Base-by-base conservation (phyloP, 208 protist species). In the Acanthamoeba healyi region DNA sequence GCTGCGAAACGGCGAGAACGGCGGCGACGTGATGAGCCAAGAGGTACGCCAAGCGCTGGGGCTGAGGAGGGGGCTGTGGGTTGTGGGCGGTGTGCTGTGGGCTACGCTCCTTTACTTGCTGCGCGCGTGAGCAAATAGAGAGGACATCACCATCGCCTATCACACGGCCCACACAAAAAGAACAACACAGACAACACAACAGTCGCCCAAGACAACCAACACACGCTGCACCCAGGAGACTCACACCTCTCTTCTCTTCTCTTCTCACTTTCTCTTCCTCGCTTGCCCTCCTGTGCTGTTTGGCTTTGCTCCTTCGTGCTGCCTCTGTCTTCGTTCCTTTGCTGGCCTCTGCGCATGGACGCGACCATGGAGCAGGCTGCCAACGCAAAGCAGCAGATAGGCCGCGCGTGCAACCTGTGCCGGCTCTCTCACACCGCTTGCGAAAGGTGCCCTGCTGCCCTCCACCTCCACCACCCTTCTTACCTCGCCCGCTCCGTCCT, bases 371-470 rank as follows among this genome's bases (percentile, higher is more conserved):
- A 86, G 26, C 29, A 61, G 77, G 44, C 34, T 14, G 44, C 29
- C 61, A 40, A 29, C 77, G 58, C 19, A 40, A 86, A 79, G 67
- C 67, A 86, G 24, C 77, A 86, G 44, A 86, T 86, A 19, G 77
- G 77, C 14, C 77, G 77, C 14, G 77, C 77, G 5, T 86, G 77
- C 44, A 86, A 86, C 77, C 44, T 86, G 44, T 86, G 77, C 44
- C 4, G 77, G 12, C 77, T 86, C 44, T 86, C 77, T 19, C 77
- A 86, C 77, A 86, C 77, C 2, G 77, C 77, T 24, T 86, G 77
- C 77, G 77, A 86, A 32, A 86, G 77, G 77, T 86, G 9, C 42
- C 2, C n/a, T 36, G 0, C 58, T 14, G 1, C 58, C 14, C 22
- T 17, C 74, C 74, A 17, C 24, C 6, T 56, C 42, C 44, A 51